Evolutionary conservation across 164 flowering plant species (phyloP), one percentile per base, ranked within the genome.

Genomic region (Hamamelis virginiana): DNA sequence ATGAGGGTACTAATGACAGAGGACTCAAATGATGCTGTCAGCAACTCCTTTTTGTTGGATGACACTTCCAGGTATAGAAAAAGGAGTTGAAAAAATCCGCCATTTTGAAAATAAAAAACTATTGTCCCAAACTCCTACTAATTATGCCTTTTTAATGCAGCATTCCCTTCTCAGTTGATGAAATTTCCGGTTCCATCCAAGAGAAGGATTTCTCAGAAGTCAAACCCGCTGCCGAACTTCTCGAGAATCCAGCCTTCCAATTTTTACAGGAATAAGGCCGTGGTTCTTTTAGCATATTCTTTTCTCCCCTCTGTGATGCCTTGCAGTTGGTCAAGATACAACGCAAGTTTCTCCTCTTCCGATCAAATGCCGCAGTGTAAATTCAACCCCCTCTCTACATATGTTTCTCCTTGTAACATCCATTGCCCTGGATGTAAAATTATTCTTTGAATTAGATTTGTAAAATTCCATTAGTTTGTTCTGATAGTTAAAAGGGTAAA

Each of bases 81-180:
- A 68, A 8, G 38, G 13, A 60, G 8, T 65, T 14, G 13, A 23
- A 22, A 14, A 25, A 51, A 15, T 46, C 61, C 19, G 21, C 53
- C 13, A n/a, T 48, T 14, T 16, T 11, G 22, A 16, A 52, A 41
- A 27, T 28, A 21, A 26, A 8, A 18, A 25, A 26, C 19, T 45
- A 28, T 44, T 18, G 21, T 11, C 41, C 28, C 45, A 33, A 50
- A 45, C 47, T 74, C 23, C 41, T 63, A 12, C 22, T 77, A 27
- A 64, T 61, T 1, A 46, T 11, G 50, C 44, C 26, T 23, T 77
- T 14, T 63, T 1, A 48, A 22, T 83, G 86, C 89, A 92, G 99
- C 84, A 88, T 87, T 69, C 94, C 97, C 3, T 89, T 92, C 80
- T 86, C 99, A 0, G 81, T 87, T 8, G 97, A 95, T 14, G 97